phyloP scores from a whole-genome alignment of 2,329 filamentous ascomycete species.

The Claviceps fusiformis region DNA sequence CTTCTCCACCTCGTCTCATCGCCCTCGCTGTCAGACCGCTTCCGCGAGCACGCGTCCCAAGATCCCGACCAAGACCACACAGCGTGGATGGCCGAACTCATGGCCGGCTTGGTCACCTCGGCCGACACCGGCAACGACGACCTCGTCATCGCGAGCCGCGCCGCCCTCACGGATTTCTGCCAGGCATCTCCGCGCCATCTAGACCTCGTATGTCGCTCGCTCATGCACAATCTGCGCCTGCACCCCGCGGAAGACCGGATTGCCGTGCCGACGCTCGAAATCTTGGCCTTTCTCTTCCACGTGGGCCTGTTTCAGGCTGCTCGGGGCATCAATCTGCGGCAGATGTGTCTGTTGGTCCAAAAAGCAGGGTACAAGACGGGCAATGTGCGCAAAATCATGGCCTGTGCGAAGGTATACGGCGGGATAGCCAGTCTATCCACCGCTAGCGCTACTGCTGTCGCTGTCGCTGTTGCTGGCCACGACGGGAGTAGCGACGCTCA shows the following conservation, averaged over 20 bases:
- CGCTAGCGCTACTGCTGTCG: slow-evolving; percentile 22
- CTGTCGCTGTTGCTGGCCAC: neutral
- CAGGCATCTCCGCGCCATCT: slow-evolving; percentile 25
- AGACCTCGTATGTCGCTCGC: slow-evolving; percentile 32
- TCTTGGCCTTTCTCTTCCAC: slow-evolving; percentile 65
- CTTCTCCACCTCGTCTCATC: slow-evolving; percentile 34
- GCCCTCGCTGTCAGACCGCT: slow-evolving; percentile 21
- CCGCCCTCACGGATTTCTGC: slow-evolving; percentile 47
- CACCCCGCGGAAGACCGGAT: slow-evolving; percentile 53
- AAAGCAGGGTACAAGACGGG: slow-evolving; percentile 72
- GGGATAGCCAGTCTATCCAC: slow-evolving; percentile 36
- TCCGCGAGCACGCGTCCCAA: slow-evolving; percentile 21
- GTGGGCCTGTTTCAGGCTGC: slow-evolving; percentile 33
- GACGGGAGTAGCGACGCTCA: neutral
- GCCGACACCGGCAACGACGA: slow-evolving; percentile 69
- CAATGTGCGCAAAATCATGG: slow-evolving; percentile 69
- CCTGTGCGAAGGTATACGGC: slow-evolving; percentile 68
- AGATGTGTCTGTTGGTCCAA: slow-evolving; percentile 57
- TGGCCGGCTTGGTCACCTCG: slow-evolving; percentile 57
- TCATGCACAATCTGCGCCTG: slow-evolving; percentile 39
- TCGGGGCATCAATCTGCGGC: slow-evolving; percentile 30
- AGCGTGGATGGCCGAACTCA: slow-evolving; percentile 36
- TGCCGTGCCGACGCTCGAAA: slow-evolving; percentile 61
- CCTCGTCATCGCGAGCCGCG: slow-evolving; percentile 54
- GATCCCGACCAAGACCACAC: slow-evolving; percentile 10